These are phyloP conservation scores for Xylariaceae sp. DNA, from an alignment of 2,329 filamentous ascomycete species.

Conservation along the genomic window DNA sequence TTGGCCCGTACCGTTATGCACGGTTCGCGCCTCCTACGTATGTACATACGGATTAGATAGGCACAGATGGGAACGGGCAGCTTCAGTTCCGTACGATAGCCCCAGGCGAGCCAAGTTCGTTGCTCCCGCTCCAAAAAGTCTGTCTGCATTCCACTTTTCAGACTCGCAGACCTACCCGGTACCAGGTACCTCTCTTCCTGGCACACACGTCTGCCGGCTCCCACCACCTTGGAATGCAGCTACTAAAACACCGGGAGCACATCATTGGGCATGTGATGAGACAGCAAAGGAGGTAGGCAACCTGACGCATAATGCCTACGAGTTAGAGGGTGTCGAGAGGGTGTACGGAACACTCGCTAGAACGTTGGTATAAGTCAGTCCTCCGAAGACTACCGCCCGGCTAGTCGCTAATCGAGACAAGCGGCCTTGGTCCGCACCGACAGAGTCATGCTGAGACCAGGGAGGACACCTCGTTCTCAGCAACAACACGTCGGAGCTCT, in stretches of 20 bases:
- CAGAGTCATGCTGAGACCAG: neutral
- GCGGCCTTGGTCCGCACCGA: neutral
- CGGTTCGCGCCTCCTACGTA: neutral
- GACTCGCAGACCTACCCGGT: no score
- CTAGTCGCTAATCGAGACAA: neutral
- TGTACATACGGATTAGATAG: neutral
- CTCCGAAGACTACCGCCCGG: neutral
- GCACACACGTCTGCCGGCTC: no score
- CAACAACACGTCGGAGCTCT: neutral
- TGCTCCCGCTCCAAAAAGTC: neutral
- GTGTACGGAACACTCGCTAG: no score
- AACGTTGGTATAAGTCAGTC: neutral
- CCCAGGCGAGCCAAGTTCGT: neutral
- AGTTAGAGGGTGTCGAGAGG: no score
- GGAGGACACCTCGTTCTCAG: neutral
- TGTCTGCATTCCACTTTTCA: neutral
- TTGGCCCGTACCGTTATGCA: neutral
- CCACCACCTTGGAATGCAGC: neutral
- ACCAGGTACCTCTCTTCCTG: no score
- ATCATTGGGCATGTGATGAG: neutral
- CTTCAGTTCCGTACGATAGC: no score
- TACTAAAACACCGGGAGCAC: neutral
- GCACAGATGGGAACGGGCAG: neutral
- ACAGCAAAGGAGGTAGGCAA: neutral
- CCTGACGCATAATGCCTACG: no score